Percentiles rank a stretch among this genome's conserved stretches.
Conservation (phyloP, 441 rosid species). For the Erodium moschatum region DNA sequence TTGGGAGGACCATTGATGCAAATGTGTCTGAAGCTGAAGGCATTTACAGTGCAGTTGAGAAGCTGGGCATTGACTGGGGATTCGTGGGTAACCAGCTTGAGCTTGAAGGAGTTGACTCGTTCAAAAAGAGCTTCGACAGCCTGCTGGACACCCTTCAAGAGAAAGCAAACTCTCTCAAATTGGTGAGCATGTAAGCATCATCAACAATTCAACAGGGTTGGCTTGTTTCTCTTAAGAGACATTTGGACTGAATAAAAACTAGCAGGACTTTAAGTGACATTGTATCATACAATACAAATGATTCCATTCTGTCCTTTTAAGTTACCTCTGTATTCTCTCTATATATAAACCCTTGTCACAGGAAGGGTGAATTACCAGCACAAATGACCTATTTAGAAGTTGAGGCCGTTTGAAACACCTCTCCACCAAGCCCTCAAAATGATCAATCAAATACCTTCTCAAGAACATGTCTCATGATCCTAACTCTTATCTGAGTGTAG, state of each 20-base stretch:
- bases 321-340: neutral
- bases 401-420: no score
- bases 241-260: conserved; percentile 28
- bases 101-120: conserved; percentile 77
- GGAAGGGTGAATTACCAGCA: no score
- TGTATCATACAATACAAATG: conserved; percentile 12
- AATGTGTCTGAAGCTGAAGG: conserved; percentile 89
- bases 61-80: conserved; percentile 85
- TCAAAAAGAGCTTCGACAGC: conserved; percentile 91
- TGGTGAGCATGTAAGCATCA: conserved; percentile 48
- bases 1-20: conserved; percentile 75
- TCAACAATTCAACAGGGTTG: neutral
- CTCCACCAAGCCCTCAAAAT: no score
- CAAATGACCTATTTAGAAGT: no score
- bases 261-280: conserved; percentile 12
- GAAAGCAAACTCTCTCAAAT: conserved; percentile 82
- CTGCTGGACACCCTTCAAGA: conserved; percentile 85
- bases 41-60: conserved; percentile 88
- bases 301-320: neutral
- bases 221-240: conserved; percentile 3
- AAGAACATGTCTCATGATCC: no score
- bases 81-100: conserved; percentile 76
- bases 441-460: no score
- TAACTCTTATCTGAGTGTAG: no score
- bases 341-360: no score